Evolutionary conservation across 2,329 filamentous ascomycete species (phyloP).

Genomic region (Acrocalymma vagum): DNA sequence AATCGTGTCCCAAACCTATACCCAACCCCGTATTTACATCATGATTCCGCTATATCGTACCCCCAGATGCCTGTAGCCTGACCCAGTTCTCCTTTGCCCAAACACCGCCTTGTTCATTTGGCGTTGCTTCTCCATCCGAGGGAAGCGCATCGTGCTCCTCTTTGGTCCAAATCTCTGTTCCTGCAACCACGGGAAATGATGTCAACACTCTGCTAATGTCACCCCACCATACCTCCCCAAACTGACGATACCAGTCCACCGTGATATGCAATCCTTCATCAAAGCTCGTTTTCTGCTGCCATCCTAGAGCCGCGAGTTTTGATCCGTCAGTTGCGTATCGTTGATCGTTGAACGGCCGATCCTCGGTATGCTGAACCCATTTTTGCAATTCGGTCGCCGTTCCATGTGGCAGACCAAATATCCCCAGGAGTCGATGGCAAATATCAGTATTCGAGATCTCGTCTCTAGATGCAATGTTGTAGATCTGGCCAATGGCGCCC

Average conservation of each 20-base stretch:
- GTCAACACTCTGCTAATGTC: conserved; percentile 50
- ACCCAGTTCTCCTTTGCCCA: conserved; percentile 38
- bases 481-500: conserved; percentile 76
- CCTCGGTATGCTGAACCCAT: conserved; percentile 78
- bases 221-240: conserved; percentile 52
- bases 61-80: conserved; percentile 20
- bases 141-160: conserved; percentile 49
- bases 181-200: conserved; percentile 48
- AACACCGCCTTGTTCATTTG: conserved; percentile 17
- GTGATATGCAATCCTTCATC: conserved; percentile 46
- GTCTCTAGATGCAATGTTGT: conserved; percentile 82
- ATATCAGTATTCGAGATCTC: conserved; percentile 79
- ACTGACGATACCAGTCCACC: conserved; percentile 49
- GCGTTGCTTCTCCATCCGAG: conserved; percentile 36
- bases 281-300: conserved; percentile 45
- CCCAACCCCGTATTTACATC: not conserved
- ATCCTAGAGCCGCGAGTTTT: conserved; percentile 47
- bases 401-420: conserved; percentile 62
- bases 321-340: conserved; percentile 49
- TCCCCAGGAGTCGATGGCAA: conserved; percentile 69
- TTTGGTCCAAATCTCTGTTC: conserved; percentile 50
- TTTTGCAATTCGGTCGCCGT: conserved; percentile 60
- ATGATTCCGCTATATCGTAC: conserved; percentile 5
- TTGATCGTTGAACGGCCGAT: conserved; percentile 69
- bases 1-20: not conserved